Evolutionary conservation across 805 yeast genomes (phyloP).

Genomic region (Kluyveromyces starmeri): DNA sequence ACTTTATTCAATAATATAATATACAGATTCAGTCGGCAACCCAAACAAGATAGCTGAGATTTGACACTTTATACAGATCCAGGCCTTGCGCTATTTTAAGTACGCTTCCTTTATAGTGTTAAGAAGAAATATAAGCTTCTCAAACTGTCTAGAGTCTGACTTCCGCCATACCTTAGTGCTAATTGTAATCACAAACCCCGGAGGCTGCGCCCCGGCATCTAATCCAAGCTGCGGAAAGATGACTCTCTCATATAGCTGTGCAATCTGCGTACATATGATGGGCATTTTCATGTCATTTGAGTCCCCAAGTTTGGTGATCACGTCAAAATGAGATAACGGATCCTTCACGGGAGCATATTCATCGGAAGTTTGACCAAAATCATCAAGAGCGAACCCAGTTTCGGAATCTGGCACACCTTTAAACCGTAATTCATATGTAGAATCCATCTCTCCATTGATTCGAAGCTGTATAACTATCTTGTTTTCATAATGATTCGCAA

Average conservation of each 20-base stretch:
- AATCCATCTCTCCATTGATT: slow-evolving; percentile 33
- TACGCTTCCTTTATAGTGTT: slow-evolving; percentile 26
- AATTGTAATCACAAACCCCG: slow-evolving; percentile 33
- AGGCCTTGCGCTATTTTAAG: slow-evolving; percentile 1
- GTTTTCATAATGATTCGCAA: slow-evolving; percentile 21
- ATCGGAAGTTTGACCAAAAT: slow-evolving; percentile 14
- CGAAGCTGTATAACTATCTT: slow-evolving; percentile 22
- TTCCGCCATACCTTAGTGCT: slow-evolving; percentile 41
- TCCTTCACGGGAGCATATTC: slow-evolving; percentile 18
- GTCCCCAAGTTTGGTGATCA: slow-evolving; percentile 40
- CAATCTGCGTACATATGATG: slow-evolving; percentile 38
- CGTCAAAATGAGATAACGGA: slow-evolving; percentile 34
- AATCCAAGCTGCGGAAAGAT: slow-evolving; percentile 15
- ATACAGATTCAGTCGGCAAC: too few species aligned
- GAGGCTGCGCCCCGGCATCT: slow-evolving; percentile 7
- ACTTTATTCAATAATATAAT: too few species aligned
- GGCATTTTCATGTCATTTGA: slow-evolving; percentile 39
- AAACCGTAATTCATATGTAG: slow-evolving; percentile 36
- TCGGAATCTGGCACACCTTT: slow-evolving; percentile 18
- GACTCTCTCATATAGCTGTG: slow-evolving; percentile 25
- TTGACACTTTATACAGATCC: too few species aligned
- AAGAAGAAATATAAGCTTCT: slow-evolving; percentile 37
- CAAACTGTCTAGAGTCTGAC: slow-evolving; percentile 34
- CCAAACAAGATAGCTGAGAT: too few species aligned
- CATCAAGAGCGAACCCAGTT: slow-evolving; percentile 7